A percentile compares a stretch with the other conserved stretches of the same genome.
Evolutionary conservation across 1,284 basidiomycete species (phyloP).

Genomic region (Naganishia cerealis): DNA sequence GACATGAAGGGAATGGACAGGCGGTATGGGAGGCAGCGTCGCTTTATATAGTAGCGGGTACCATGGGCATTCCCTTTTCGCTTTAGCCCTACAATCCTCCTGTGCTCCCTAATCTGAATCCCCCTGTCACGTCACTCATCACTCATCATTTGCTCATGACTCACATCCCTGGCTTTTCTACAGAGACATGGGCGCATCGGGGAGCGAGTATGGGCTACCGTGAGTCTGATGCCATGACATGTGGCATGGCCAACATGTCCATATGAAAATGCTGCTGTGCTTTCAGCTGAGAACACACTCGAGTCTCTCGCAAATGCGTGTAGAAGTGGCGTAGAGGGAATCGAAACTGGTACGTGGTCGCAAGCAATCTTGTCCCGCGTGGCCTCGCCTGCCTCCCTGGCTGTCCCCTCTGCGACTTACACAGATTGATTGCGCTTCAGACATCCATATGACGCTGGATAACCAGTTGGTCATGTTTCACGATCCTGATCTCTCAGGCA

Average conservation of each 20-base stretch:
- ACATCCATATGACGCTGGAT: slow-evolving; percentile 92
- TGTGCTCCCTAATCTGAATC: too few species aligned
- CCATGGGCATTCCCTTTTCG: too few species aligned
- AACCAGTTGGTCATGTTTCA: slow-evolving; percentile 92
- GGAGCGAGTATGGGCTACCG: slow-evolving; percentile 79
- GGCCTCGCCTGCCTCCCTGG: slow-evolving; percentile 1
- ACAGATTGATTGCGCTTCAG: slow-evolving; percentile 58
- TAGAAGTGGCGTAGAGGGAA: slow-evolving; percentile 86
- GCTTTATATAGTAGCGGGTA: too few species aligned
- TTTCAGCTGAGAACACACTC: slow-evolving; percentile 76
- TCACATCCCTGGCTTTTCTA: too few species aligned
- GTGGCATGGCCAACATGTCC: too few species aligned
- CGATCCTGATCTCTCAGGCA: slow-evolving; percentile 67
- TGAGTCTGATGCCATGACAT: slow-evolving; percentile 36
- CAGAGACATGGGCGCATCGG: slow-evolving; percentile 93
- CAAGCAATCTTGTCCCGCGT: not conserved
- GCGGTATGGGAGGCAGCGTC: too few species aligned
- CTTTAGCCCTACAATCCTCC: too few species aligned
- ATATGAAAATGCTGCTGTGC: not conserved
- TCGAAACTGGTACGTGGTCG: slow-evolving; percentile 68
- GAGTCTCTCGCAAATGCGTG: slow-evolving; percentile 90
- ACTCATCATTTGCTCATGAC: too few species aligned
- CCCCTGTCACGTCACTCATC: too few species aligned
- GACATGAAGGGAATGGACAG: too few species aligned
- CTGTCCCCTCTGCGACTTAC: not conserved